A percentile compares a stretch with the other conserved stretches of the same genome.
phyloP scores from a whole-genome alignment of 192 early-diverging fungal species.

The Coemansia sp. region DNA sequence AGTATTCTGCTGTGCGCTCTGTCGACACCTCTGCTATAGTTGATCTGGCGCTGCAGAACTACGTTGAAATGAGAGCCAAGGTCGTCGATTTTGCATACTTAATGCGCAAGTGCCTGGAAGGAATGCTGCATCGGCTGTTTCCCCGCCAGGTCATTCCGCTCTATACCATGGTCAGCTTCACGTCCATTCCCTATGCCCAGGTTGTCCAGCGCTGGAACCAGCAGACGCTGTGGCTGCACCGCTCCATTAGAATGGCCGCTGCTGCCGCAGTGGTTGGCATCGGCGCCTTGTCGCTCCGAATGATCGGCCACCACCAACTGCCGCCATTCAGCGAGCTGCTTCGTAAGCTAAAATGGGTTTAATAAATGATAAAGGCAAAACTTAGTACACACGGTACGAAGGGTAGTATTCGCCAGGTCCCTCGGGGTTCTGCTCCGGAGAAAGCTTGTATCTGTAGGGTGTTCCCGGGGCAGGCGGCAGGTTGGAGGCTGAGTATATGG shows the following conservation, averaged over 20 bases:
- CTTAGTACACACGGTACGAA: slow-evolving; percentile 47
- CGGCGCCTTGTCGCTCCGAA: slow-evolving; percentile 11
- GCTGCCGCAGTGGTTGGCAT: slow-evolving; percentile 8
- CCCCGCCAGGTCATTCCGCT: slow-evolving; percentile 78
- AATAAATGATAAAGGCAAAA: neutral
- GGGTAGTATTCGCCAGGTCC: slow-evolving; percentile 54
- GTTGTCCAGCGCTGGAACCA: slow-evolving; percentile 47
- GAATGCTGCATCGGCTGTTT: slow-evolving; percentile 65
- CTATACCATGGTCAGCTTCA: slow-evolving; percentile 96
- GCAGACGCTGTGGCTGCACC: slow-evolving; percentile 38
- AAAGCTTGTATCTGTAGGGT: slow-evolving; percentile 52
- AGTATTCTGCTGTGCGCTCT: slow-evolving; percentile 68
- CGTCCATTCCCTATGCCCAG: slow-evolving; percentile 80
- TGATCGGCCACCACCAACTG: slow-evolving; percentile 14
- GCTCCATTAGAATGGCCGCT: slow-evolving; percentile 12
- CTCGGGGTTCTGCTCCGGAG: slow-evolving; percentile 39
- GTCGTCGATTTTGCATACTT: slow-evolving; percentile 75
- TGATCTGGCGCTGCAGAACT: slow-evolving; percentile 92
- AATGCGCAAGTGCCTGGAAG: slow-evolving; percentile 78
- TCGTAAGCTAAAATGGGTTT: neutral
- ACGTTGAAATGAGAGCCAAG: slow-evolving; percentile 87
- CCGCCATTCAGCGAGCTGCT: slow-evolving; percentile 9
- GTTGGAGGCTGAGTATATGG: slow-evolving; percentile 54
- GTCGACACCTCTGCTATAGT: slow-evolving; percentile 83
- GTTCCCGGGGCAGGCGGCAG: slow-evolving; percentile 59